Evolutionary conservation across 1,284 basidiomycete species (phyloP).

Genomic region (Irpex sp.): DNA sequence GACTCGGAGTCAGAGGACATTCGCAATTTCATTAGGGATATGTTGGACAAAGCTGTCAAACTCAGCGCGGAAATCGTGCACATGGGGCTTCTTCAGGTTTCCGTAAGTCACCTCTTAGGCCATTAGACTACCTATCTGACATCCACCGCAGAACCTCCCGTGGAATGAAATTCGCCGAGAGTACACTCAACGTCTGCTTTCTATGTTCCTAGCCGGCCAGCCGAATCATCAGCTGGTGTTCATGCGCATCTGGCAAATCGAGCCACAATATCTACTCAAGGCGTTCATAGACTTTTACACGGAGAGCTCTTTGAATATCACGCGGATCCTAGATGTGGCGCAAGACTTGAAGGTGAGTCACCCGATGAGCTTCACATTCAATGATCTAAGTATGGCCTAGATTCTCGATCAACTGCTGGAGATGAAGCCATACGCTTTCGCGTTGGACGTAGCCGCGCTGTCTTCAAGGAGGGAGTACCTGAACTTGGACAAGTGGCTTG

Average conservation of each 20-base stretch:
- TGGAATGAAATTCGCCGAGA: slow-evolving; percentile 88
- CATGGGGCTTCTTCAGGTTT: slow-evolving; percentile 89
- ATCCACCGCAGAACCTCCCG: slow-evolving; percentile 54
- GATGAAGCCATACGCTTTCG: slow-evolving; percentile 83
- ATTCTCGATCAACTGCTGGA: slow-evolving; percentile 89
- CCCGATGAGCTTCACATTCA: background rate
- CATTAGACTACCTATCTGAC: background rate
- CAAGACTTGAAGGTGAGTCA: slow-evolving; percentile 84
- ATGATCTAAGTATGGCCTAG: slow-evolving; percentile 35
- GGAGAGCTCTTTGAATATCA: slow-evolving; percentile 91
- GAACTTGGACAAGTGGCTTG: slow-evolving; percentile 95
- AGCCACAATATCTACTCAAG: slow-evolving; percentile 80
- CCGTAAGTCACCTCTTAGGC: slow-evolving; percentile 50
- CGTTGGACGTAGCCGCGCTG: slow-evolving; percentile 89
- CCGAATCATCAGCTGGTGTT: slow-evolving; percentile 96
- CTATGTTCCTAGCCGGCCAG: slow-evolving; percentile 90
- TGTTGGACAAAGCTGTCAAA: slow-evolving; percentile 90
- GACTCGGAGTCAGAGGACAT: slow-evolving; percentile 73
- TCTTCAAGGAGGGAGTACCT: slow-evolving; percentile 92
- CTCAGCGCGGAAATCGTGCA: slow-evolving; percentile 93
- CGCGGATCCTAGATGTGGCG: slow-evolving; percentile 91
- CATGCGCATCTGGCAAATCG: slow-evolving; percentile 92
- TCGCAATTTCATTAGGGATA: slow-evolving; percentile 75
- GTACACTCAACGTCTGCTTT: slow-evolving; percentile 82
- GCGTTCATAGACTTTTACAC: slow-evolving; percentile 91